Percentiles rank a stretch among this genome's conserved stretches.
These are phyloP conservation scores for Kregervanrija delftensis DNA, from an alignment of 805 yeast genomes.

Conservation along the genomic window DNA sequence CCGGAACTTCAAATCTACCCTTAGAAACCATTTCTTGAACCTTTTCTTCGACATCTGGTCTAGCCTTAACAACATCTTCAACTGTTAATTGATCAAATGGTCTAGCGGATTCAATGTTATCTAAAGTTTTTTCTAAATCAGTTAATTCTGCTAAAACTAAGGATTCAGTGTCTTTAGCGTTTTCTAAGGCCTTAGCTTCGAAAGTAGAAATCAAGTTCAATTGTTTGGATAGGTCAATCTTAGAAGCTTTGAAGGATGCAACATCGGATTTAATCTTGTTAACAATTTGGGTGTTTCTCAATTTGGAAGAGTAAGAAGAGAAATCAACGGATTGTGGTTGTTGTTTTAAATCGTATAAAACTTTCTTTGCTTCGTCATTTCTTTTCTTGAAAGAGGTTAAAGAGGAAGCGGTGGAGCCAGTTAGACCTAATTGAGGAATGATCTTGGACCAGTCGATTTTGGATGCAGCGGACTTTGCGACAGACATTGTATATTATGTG, in stretches of 20 bases:
- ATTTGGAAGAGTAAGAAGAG: constrained; percentile 64
- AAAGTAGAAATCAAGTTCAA: constrained; percentile 87
- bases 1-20: constrained; percentile 98
- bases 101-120: constrained; percentile 93
- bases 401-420: constrained; percentile 87
- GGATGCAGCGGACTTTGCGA: constrained; percentile 29
- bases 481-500: constrained; percentile 9
- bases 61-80: constrained; percentile 89
- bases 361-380: constrained; percentile 94
- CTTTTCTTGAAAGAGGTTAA: constrained; percentile 91
- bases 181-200: constrained; percentile 91
- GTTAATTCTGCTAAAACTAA: constrained; percentile 81
- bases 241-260: constrained; percentile 70
- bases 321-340: constrained; percentile 81
- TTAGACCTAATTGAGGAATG: constrained; percentile 78
- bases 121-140: constrained; percentile 80
- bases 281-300: constrained; percentile 77
- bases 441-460: constrained; percentile 95
- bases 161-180: constrained; percentile 88
- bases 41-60: constrained; percentile 97
- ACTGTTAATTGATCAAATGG: constrained; percentile 96
- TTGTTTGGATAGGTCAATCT: constrained; percentile 83
- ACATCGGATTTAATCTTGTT: constrained; percentile 76
- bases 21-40: constrained; percentile 89
- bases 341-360: constrained; percentile 58